phyloP scores from a whole-genome alignment of 148 eudicot genomes.

The Oxyria digyna region DNA sequence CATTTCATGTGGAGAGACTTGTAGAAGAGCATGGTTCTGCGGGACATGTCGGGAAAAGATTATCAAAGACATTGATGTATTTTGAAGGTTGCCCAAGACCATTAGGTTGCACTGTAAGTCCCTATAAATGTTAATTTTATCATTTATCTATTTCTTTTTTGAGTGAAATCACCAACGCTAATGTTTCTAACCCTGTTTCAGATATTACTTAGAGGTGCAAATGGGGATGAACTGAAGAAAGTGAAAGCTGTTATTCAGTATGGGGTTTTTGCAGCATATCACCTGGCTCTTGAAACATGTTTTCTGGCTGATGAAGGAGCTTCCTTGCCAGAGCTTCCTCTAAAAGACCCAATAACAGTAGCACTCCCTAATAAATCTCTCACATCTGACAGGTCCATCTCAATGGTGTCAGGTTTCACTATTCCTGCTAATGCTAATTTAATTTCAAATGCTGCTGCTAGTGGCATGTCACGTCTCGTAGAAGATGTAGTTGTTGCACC shows the following conservation, averaged over 20 bases:
- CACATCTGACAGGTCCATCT: constrained; percentile 57
- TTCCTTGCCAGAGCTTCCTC: constrained; percentile 63
- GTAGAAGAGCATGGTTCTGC: constrained; percentile 77
- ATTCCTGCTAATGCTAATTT: constrained; percentile 33
- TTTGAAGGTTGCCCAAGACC: constrained; percentile 99
- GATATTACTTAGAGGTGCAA: constrained; percentile 90
- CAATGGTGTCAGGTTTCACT: constrained; percentile 50
- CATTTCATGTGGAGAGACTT: constrained; percentile 70
- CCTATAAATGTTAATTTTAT: neutral
- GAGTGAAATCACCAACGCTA: neutral
- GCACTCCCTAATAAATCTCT: constrained; percentile 70
- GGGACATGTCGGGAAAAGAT: constrained; percentile 63
- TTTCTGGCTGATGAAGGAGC: constrained; percentile 99
- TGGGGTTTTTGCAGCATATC: constrained; percentile 95
- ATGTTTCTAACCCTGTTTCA: constrained; percentile 18
- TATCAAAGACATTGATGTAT: constrained; percentile 84
- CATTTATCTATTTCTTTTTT: neutral
- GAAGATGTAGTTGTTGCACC: constrained; percentile 24
- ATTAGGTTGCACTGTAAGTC: constrained; percentile 88
- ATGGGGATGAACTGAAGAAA: constrained; percentile 86
- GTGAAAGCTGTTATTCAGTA: constrained; percentile 92
- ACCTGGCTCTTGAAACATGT: constrained; percentile 90
- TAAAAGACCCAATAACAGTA: constrained; percentile 56
- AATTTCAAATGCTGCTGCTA: constrained; percentile 27
- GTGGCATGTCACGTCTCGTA: too few relatives aligned